Percentiles rank a stretch among this genome's conserved stretches.
phyloP scores from a whole-genome alignment of 768 basidiomycete genomes.

The Podaxis sp. region DNA sequence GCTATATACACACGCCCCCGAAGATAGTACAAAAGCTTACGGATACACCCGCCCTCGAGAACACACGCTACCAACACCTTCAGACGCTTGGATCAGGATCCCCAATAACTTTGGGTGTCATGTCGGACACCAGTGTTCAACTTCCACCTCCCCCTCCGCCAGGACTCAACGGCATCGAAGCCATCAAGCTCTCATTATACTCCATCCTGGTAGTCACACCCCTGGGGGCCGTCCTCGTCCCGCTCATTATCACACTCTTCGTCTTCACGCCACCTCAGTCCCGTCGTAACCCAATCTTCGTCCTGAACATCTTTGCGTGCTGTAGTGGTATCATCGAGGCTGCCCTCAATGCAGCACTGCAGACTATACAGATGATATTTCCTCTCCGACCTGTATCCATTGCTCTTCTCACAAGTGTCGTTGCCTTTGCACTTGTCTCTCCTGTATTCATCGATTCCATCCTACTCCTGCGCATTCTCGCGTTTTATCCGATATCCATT shows the following conservation, averaged over 20 bases:
- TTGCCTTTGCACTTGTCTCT: background rate
- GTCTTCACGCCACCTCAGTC: background rate
- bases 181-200: background rate
- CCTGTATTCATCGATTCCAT: background rate
- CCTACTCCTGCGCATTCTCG: background rate
- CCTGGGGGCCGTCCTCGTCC: background rate
- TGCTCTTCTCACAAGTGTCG: background rate
- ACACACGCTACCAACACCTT: background rate
- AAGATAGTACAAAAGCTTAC: too few relatives aligned
- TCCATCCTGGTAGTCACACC: background rate
- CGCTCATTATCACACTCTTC: background rate
- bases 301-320: background rate
- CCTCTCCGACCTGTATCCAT: background rate
- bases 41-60: too few relatives aligned
- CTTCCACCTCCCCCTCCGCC: background rate
- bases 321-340: background rate
- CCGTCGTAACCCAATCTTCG: background rate
- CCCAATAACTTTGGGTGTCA: background rate
- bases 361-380: background rate
- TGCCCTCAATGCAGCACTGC: background rate
- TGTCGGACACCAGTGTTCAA: background rate
- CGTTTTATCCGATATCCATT: background rate
- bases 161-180: background rate
- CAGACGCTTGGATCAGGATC: background rate
- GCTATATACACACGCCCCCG: too few relatives aligned